Evolutionary conservation across 371 early-diverging fungal genomes (phyloP).

Genomic region (Rhizomucor pusillus): DNA sequence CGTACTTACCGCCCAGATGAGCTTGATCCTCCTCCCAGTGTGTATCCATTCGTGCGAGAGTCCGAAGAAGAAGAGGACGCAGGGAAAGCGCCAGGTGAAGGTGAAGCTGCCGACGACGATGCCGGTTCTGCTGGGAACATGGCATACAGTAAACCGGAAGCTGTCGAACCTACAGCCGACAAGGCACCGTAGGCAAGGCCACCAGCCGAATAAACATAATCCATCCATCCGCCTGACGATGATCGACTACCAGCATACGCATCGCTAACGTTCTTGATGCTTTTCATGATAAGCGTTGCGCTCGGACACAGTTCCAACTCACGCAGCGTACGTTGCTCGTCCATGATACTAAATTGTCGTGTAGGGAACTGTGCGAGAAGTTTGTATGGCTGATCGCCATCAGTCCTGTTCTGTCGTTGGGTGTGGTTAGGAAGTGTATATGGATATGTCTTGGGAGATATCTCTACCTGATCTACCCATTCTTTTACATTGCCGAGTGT

Average conservation of each 20-base stretch:
- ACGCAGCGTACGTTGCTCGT: slow-evolving; percentile 36
- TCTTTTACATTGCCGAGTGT: slow-evolving; percentile 27
- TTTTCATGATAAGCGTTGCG: slow-evolving; percentile 56
- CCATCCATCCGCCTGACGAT: slow-evolving; percentile 13
- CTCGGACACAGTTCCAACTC: slow-evolving; percentile 54
- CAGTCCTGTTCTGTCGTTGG: slow-evolving; percentile 25
- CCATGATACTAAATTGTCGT: slow-evolving; percentile 38
- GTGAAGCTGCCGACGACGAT: slow-evolving; percentile 1
- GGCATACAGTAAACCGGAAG: slow-evolving; percentile 14
- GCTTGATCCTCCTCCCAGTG: slow-evolving; percentile 10
- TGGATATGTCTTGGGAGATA: background rate
- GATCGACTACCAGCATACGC: slow-evolving; percentile 18
- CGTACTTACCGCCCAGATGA: background rate
- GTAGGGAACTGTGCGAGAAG: slow-evolving; percentile 45
- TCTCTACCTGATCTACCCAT: slow-evolving; percentile 38
- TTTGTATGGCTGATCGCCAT: slow-evolving; percentile 38
- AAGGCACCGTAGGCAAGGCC: slow-evolving; percentile 25
- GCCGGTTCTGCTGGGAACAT: slow-evolving; percentile 19
- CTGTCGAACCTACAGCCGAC: slow-evolving; percentile 17
- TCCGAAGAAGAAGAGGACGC: background rate
- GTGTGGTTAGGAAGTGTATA: background rate
- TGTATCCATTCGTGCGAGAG: slow-evolving; percentile 2
- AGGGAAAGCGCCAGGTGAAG: slow-evolving; percentile 8
- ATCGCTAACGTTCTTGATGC: slow-evolving; percentile 24
- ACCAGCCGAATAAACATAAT: slow-evolving; percentile 24